Evolutionary conservation across 1,284 basidiomycete species (phyloP), one percentile per base, ranked within the genome.

Genomic region (Apiotrichum gamsii): DNA sequence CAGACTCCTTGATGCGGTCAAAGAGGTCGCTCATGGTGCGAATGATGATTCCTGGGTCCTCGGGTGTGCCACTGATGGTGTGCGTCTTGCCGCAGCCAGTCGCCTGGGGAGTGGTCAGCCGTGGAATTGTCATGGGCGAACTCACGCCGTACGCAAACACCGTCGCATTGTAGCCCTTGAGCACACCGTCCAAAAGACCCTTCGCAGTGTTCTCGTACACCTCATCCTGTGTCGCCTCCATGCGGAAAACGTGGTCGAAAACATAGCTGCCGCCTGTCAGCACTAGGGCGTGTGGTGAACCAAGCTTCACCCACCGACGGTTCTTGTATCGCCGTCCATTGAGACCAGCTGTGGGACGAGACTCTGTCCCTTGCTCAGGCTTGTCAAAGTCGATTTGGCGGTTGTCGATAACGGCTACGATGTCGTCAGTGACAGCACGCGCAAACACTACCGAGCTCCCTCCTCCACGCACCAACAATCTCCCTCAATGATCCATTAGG

Each of bases 11-110:
- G 55, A 96, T 93, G 39, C 83, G 80, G 58, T 84, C 82, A 68
- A 95, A 97, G 49, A 97, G 81, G 70, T 95, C 90, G 35, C 87
- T 82, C 91, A 96, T 96, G n/a, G 90, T 88, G 48, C 88, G 78
- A 69, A 95, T 90, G 68, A 96, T 94, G 61, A 95, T 83, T 23
- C 93, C 93, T 14, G 90, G 88, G 67, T 93, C 85, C 16, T 72
- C 65, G 41, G 85, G 82, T 23, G 84, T 85, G 51, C 93, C 93
- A 63, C 90, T 94, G 67, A 96, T 95, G 23, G 93, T 97, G 70
- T 96, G 90, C 10, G 93, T 97, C 73, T 97, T 97, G 51, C 93
- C 93, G 68, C 93, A 96, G 15, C 93, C 93, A 11, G 93, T 96
- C 16, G 93, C 93, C 91, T 96, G 61, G 14, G 8, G 3, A 51